These are phyloP conservation scores for Prinsepia uniflora DNA, from an alignment of 306 rosid species.

Conservation along the genomic window DNA sequence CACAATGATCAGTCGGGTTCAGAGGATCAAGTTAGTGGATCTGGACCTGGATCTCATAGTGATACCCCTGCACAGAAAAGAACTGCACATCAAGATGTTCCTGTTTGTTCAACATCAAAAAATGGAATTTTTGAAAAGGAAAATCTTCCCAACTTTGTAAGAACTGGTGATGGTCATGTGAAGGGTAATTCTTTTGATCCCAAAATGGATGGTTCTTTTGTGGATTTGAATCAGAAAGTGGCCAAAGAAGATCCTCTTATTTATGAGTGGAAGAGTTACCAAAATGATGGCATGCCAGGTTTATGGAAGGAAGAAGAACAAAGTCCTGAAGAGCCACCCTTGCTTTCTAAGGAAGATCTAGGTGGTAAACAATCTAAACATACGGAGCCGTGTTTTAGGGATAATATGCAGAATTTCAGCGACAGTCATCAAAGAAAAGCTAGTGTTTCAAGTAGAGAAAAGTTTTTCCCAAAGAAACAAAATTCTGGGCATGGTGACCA, in stretches of 20 bases:
- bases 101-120: slow-evolving; percentile 42
- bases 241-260: slow-evolving; percentile 28
- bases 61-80: slow-evolving; percentile 29
- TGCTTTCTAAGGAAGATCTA: slow-evolving; percentile 26
- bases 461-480: slow-evolving; percentile 5
- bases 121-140: slow-evolving; percentile 30
- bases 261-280: slow-evolving; percentile 3
- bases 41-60: slow-evolving; percentile 56
- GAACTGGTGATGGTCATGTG: slow-evolving; percentile 23
- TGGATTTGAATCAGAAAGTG: slow-evolving; percentile 30
- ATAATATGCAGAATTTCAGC: slow-evolving; percentile 4
- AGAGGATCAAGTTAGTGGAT: slow-evolving; percentile 48
- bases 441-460: neutral
- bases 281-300: slow-evolving; percentile 26
- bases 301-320: slow-evolving; percentile 20
- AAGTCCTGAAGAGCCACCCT: slow-evolving; percentile 19
- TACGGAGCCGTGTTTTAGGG: slow-evolving; percentile 9
- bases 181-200: slow-evolving; percentile 19
- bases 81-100: slow-evolving; percentile 31
- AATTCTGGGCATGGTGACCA: slow-evolving; percentile 11
- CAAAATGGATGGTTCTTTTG: slow-evolving; percentile 19
- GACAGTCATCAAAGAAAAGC: neutral
- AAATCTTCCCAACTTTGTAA: slow-evolving; percentile 26
- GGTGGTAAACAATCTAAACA: slow-evolving; percentile 25
- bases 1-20: slow-evolving; percentile 32